phyloP scores from a whole-genome alignment of 306 rosid species.

The Rosa lucieae region DNA sequence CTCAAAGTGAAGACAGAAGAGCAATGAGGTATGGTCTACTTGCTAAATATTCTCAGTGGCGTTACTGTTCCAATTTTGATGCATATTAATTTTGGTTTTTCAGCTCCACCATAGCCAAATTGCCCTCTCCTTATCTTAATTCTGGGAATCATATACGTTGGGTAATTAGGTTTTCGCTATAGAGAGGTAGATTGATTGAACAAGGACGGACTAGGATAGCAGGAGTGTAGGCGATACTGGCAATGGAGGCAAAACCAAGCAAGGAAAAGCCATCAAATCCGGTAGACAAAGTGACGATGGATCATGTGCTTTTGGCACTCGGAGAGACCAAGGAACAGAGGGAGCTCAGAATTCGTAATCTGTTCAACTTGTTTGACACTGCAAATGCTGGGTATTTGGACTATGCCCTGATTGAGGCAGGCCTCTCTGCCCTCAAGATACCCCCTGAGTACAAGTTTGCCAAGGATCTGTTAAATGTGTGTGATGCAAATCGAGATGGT shows the following conservation, averaged over 20 bases:
- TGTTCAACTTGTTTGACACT: slow-evolving; percentile 67
- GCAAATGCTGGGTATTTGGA: slow-evolving; percentile 63
- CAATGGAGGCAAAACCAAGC: not conserved
- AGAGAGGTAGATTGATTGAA: not conserved
- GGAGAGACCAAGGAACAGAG: slow-evolving; percentile 77
- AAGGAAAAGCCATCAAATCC: slow-evolving; percentile 20
- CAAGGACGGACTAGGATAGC: not conserved
- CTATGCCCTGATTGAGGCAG: slow-evolving; percentile 55
- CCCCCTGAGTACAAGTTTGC: slow-evolving; percentile 81
- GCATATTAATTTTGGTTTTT: not conserved
- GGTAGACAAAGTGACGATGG: slow-evolving; percentile 49
- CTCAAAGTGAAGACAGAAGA: slow-evolving; percentile 4
- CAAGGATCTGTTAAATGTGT: slow-evolving; percentile 65
- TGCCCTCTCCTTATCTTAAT: too few relatives aligned
- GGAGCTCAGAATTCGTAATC: slow-evolving; percentile 55
- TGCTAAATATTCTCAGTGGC: not conserved
- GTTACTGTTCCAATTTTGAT: not conserved
- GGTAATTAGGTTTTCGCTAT: not conserved
- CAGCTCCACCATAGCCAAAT: not conserved
- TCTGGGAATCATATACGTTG: not conserved
- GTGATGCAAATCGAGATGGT: slow-evolving; percentile 69
- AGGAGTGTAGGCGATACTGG: not conserved
- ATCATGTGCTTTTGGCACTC: slow-evolving; percentile 73
- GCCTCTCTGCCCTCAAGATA: slow-evolving; percentile 65
- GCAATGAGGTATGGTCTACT: slow-evolving; percentile 6